Base-by-base conservation (phyloP, 2,329 filamentous ascomycete genomes). In the Talaromyces amestolkiae region DNA sequence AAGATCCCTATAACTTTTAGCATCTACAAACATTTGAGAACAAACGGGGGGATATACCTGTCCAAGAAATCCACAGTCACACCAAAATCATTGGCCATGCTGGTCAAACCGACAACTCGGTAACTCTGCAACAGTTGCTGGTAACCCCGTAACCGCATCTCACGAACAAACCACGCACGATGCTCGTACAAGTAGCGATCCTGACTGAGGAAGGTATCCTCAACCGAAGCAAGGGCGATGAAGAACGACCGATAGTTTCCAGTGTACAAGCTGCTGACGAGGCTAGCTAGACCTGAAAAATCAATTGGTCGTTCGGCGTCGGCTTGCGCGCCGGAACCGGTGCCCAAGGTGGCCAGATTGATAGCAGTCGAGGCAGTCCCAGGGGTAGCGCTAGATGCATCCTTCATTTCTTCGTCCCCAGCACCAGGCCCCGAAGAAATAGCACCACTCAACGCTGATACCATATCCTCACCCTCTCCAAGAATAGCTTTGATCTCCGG, bases 401-500 rank as follows among this genome's bases (percentile, higher is more conserved):
- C 89, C 66, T 86, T 85, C 84, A 91, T 90, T 70, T 91, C 89
- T 73, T 92, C 90, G 70, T 96, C 91, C 31, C 81, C 84, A 31
- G 88, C 91, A 60, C 91, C 88, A 1, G 91, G 91, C 1, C 93
- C 92, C 3, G 92, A 89, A 1, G 92, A 95, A 63, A 93, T 81
- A 37, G 90, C 89, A 19, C 93, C 93, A 35, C 89, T 88, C 24
- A 97, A 83, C 0, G 92, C 93, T 37, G 92, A 85, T 63, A 97
- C 83, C 80, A 94, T 94, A 75, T 97, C 93, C 72, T 96, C 91
- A 27, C 89, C 89, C 71, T 94, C 89, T 66, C 94, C 95, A 27
- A 99, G 87, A 69, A 99, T 96, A 43, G 95, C 95, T 82, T 95
- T 96, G 82, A 99, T 97, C 81, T 99, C 95, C 13, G 95, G 94